phyloP scores from a whole-genome alignment of 139 green algal genomes.

The Ettlia oleoabundans region DNA sequence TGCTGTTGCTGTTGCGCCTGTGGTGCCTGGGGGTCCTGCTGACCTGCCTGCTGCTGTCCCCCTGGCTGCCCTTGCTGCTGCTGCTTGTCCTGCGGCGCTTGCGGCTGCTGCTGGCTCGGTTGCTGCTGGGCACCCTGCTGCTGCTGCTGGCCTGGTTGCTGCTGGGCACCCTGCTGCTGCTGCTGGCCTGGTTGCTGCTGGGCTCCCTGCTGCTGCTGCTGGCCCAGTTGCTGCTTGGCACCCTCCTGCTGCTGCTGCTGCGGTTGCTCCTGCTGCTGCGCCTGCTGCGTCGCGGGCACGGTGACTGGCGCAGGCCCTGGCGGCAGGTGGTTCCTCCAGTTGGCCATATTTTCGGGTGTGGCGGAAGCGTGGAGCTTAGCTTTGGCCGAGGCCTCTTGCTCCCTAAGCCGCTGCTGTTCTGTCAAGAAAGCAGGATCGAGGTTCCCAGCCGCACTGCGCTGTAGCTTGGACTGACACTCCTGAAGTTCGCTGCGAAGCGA shows the following conservation, averaged over 20 bases:
- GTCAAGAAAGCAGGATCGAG: background rate
- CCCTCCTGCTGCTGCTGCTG: background rate
- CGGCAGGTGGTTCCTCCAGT: background rate
- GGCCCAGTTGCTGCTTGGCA: background rate
- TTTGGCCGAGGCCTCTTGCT: background rate
- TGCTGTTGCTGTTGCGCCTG: background rate
- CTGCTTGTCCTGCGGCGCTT: background rate
- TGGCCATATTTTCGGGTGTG: background rate
- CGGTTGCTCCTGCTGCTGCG: background rate
- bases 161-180: background rate
- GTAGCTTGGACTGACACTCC: background rate
- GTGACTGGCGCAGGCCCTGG: background rate
- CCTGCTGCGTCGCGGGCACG: background rate
- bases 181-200: background rate
- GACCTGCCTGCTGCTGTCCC: background rate
- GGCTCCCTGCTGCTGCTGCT: background rate
- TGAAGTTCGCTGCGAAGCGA: background rate
- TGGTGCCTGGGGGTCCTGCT: too few relatives aligned
- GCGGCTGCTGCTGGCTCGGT: background rate
- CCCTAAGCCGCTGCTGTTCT: background rate
- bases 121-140: background rate
- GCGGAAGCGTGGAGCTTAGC: background rate
- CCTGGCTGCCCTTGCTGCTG: background rate
- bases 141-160: too few relatives aligned
- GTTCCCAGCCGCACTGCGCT: background rate